Evolutionary conservation across 192 early-diverging fungal genomes (phyloP).

Genomic region (Phlyctochytrium planicorne): DNA sequence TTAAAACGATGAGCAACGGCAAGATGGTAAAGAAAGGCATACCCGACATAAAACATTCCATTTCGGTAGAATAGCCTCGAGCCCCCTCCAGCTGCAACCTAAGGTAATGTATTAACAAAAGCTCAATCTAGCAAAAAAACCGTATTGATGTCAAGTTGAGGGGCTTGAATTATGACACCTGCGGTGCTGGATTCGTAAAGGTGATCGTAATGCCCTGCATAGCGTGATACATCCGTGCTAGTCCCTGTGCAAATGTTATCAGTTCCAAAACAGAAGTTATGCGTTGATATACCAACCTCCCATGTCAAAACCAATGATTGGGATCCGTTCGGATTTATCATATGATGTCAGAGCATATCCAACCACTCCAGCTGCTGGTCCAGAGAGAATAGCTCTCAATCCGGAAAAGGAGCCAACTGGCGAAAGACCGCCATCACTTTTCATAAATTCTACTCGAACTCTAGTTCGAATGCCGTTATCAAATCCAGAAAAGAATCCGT

Average conservation of each 20-base stretch:
- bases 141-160: slow-evolving; percentile 94
- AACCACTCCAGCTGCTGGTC: slow-evolving; percentile 95
- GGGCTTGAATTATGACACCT: slow-evolving; percentile 86
- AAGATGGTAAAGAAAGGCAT: slow-evolving; percentile 16
- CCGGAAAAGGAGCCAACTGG: slow-evolving; percentile 85
- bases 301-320: slow-evolving; percentile 98
- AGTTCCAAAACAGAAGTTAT: slow-evolving; percentile 12
- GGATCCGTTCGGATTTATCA: slow-evolving; percentile 37
- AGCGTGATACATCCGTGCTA: slow-evolving; percentile 85
- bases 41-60: slow-evolving; percentile 93
- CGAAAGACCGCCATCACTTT: slow-evolving; percentile 92
- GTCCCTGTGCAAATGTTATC: slow-evolving; percentile 24
- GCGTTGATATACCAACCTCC: slow-evolving; percentile 55
- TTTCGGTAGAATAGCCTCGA: slow-evolving; percentile 90
- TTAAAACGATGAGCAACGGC: not conserved
- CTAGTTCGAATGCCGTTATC: slow-evolving; percentile 56
- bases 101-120: not conserved
- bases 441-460: slow-evolving; percentile 93
- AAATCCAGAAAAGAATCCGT: slow-evolving; percentile 86
- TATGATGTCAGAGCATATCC: slow-evolving; percentile 67
- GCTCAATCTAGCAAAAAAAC: slow-evolving; percentile 21
- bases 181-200: slow-evolving; percentile 91
- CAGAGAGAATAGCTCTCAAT: slow-evolving; percentile 84
- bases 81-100: slow-evolving; percentile 91
- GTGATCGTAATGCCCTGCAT: slow-evolving; percentile 84